Percentiles rank a stretch among this genome's conserved stretches.
Conservation (phyloP, 2,329 filamentous ascomycete species). For the Didymella pomorum region DNA sequence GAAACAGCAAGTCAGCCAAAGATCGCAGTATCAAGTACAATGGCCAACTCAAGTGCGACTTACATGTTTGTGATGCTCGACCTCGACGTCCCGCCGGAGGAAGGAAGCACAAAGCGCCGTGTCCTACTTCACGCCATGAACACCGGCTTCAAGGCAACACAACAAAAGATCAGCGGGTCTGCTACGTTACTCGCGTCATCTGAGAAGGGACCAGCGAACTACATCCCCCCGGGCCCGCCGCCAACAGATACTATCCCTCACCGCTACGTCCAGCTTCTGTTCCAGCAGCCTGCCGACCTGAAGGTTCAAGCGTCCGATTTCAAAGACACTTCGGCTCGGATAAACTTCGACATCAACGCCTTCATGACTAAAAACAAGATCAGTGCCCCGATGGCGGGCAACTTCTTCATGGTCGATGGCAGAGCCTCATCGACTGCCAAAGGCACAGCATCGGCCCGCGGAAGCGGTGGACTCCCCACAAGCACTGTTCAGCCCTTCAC, state of each 20-base stretch:
- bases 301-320: slow-evolving; percentile 35
- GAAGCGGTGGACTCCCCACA: slow-evolving; percentile 27
- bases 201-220: slow-evolving; percentile 42
- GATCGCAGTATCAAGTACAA: slow-evolving; percentile 34
- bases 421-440: slow-evolving; percentile 25
- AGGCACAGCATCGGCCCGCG: slow-evolving; percentile 26
- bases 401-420: slow-evolving; percentile 50
- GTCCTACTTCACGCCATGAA: slow-evolving; percentile 46
- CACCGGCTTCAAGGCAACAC: slow-evolving; percentile 45
- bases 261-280: slow-evolving; percentile 48
- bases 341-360: slow-evolving; percentile 40
- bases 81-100: slow-evolving; percentile 43
- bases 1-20: slow-evolving; percentile 39
- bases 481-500: slow-evolving; percentile 28
- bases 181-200: slow-evolving; percentile 38
- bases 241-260: slow-evolving; percentile 45
- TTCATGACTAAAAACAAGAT: slow-evolving; percentile 40
- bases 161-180: slow-evolving; percentile 33
- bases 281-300: slow-evolving; percentile 41
- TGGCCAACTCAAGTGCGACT: slow-evolving; percentile 28
- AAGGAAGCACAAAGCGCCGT: slow-evolving; percentile 37
- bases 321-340: slow-evolving; percentile 28
- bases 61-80: slow-evolving; percentile 50
- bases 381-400: slow-evolving; percentile 40
- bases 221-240: slow-evolving; percentile 45